These are phyloP conservation scores for Sclerotiophoma versabilis DNA, from an alignment of 2,329 filamentous ascomycete species.

Conservation along the genomic window DNA sequence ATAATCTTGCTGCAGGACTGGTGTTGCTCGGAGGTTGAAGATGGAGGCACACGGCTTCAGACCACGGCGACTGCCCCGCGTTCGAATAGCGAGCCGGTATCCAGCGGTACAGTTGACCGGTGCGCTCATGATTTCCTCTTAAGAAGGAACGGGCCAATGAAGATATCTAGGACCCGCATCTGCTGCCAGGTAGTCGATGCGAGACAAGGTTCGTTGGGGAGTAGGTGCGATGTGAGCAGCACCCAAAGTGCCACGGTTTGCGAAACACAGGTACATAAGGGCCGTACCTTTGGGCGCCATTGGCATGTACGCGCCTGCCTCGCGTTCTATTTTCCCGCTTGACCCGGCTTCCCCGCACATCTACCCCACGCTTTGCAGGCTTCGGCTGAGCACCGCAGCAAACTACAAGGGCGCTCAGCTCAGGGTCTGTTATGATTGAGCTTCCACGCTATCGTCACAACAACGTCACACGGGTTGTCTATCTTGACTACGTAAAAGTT, in stretches of 20 bases:
- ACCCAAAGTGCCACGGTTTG: slow-evolving; percentile 23
- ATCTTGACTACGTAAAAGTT: too few species aligned
- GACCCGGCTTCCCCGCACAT: slow-evolving; percentile 35
- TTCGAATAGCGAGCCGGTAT: slow-evolving; percentile 36
- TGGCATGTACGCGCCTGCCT: slow-evolving; percentile 21
- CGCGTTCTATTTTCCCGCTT: slow-evolving; percentile 32
- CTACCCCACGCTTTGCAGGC: slow-evolving; percentile 18
- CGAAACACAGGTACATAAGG: slow-evolving; percentile 33
- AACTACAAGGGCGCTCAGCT: slow-evolving; percentile 9
- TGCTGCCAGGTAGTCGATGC: slow-evolving; percentile 27
- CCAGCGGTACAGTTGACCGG: slow-evolving; percentile 35
- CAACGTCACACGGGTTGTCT: too few species aligned
- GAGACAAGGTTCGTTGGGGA: slow-evolving; percentile 19
- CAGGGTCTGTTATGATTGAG: not conserved
- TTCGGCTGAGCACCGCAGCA: slow-evolving; percentile 6
- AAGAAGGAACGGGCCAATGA: slow-evolving; percentile 28
- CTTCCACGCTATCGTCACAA: not conserved
- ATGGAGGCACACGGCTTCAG: slow-evolving; percentile 13
- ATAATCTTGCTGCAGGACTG: slow-evolving; percentile 29
- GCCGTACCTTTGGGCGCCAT: slow-evolving; percentile 29
- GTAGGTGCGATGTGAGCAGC: slow-evolving; percentile 22
- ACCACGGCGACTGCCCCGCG: slow-evolving; percentile 26
- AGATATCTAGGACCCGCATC: slow-evolving; percentile 42
- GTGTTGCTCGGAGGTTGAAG: slow-evolving; percentile 23
- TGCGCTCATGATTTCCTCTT: slow-evolving; percentile 43